These are phyloP conservation scores for Trichoderma sp. DNA, from an alignment of 2,329 filamentous ascomycete genomes.

Conservation along the genomic window DNA sequence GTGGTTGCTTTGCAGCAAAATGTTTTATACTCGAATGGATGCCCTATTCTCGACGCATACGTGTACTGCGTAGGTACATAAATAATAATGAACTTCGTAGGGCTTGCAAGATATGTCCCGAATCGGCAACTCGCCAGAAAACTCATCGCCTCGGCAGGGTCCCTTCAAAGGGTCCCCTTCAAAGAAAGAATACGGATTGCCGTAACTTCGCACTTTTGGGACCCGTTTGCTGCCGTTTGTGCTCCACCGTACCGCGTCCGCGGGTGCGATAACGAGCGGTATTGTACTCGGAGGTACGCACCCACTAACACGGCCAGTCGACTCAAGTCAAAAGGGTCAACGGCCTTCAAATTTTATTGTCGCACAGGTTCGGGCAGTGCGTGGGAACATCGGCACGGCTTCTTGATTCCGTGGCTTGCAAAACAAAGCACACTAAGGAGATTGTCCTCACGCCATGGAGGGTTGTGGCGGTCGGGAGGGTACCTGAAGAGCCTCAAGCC, in stretches of 20 bases:
- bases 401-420: background rate
- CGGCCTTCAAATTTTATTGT: background rate
- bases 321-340: background rate
- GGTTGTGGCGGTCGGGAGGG: background rate
- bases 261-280: background rate
- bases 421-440: background rate
- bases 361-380: background rate
- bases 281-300: background rate
- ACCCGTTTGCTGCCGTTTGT: constrained; percentile 3
- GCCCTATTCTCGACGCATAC: background rate
- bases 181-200: background rate
- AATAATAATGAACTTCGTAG: background rate
- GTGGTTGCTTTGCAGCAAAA: background rate
- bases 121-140: background rate
- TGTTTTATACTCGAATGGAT: background rate
- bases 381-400: background rate
- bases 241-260: constrained; percentile 10
- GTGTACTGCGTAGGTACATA: background rate
- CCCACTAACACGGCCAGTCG: background rate
- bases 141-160: background rate
- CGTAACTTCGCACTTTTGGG: background rate
- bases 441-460: background rate
- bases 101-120: constrained; percentile 13
- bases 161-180: background rate
- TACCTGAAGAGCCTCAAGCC: constrained; percentile 3